A percentile compares a stretch with the other conserved stretches of the same genome.
Conservation (phyloP, 1,284 basidiomycete species). For the Fistulina hepatica region DNA sequence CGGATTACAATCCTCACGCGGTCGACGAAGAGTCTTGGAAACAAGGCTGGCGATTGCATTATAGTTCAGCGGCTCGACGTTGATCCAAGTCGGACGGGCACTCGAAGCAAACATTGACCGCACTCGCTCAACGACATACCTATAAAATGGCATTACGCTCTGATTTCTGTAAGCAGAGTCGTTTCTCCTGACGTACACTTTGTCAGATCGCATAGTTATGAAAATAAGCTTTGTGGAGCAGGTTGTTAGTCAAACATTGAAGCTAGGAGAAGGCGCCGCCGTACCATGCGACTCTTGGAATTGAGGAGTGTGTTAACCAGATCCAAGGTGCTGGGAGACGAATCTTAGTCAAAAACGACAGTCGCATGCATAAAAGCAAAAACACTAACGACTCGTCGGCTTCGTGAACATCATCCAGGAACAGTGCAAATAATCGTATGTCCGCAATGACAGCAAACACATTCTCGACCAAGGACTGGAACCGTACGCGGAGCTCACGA, state of each 20-base stretch:
- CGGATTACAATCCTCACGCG: constrained; percentile 41
- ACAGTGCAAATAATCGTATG: constrained; percentile 53
- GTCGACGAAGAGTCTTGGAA: constrained; percentile 49
- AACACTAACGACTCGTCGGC: constrained; percentile 58
- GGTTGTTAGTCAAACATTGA: constrained; percentile 7
- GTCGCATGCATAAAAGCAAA: constrained; percentile 9
- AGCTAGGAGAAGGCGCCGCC: constrained; percentile 9
- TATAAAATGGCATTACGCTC: constrained; percentile 13
- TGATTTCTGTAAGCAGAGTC: background rate
- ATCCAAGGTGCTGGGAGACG: constrained; percentile 40
- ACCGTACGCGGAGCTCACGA: constrained; percentile 50
- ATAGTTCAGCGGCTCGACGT: constrained; percentile 45
- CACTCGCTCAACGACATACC: constrained; percentile 39
- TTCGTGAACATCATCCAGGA: constrained; percentile 62
- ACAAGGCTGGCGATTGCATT: constrained; percentile 46
- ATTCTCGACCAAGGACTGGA: constrained; percentile 56
- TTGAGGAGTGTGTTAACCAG: constrained; percentile 52
- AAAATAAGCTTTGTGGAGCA: constrained; percentile 42
- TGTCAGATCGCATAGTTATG: constrained; percentile 51
- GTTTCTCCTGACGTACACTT: constrained; percentile 27
- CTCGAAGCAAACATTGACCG: constrained; percentile 44
- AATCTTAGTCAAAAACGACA: constrained; percentile 4
- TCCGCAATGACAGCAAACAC: constrained; percentile 59
- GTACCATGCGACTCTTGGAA: constrained; percentile 51
- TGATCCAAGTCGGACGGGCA: constrained; percentile 52